Percentiles rank a stretch among this genome's conserved stretches.
Evolutionary conservation across 805 yeast genomes (phyloP).

Genomic region (Candida methanosorbosa): DNA sequence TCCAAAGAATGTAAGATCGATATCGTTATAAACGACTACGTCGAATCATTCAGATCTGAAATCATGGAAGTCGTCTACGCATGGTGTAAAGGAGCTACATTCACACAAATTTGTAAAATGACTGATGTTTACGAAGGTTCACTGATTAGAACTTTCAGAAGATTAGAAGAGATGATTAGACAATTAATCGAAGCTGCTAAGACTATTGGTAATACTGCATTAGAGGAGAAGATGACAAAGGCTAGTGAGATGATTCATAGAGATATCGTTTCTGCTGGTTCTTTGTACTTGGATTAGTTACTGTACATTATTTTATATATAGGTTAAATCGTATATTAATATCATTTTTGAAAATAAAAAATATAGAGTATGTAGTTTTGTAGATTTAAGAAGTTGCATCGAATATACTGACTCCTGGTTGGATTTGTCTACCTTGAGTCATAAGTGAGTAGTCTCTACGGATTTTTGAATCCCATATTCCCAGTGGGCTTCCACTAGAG

Average conservation of each 20-base stretch:
- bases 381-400: slow-evolving; percentile 8
- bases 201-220: slow-evolving; percentile 83
- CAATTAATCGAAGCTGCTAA: slow-evolving; percentile 89
- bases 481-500: too few species aligned
- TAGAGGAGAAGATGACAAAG: slow-evolving; percentile 83
- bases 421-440: slow-evolving; percentile 13
- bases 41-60: slow-evolving; percentile 85
- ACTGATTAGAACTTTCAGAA: slow-evolving; percentile 85
- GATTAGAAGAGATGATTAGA: slow-evolving; percentile 86
- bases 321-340: too few species aligned
- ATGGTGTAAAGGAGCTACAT: slow-evolving; percentile 95
- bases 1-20: slow-evolving; percentile 87
- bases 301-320: too few species aligned
- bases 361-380: neutral
- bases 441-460: slow-evolving; percentile 8
- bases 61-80: slow-evolving; percentile 94
- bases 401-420: slow-evolving; percentile 13
- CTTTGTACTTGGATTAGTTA: slow-evolving; percentile 49
- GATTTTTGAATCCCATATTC: slow-evolving; percentile 15
- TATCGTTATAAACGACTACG: slow-evolving; percentile 83
- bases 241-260: slow-evolving; percentile 84
- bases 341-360: too few species aligned
- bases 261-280: slow-evolving; percentile 94
- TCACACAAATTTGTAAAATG: slow-evolving; percentile 97
- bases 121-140: slow-evolving; percentile 98